Evolutionary conservation across 169 alveolate species (phyloP).

Genomic region (Plasmodium yoelii): DNA sequence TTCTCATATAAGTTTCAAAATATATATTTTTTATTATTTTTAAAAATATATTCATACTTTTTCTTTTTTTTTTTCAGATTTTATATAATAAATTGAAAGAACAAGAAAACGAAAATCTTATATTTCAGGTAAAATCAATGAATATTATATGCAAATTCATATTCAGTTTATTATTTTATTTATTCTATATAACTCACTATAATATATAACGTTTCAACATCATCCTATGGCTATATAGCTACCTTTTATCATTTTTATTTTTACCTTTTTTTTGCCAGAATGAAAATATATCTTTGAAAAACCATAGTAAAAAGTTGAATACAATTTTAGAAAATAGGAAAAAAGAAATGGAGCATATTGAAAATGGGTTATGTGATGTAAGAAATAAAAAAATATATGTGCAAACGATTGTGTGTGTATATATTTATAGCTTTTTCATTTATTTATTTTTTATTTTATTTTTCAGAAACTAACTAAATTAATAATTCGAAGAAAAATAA

Average conservation of each 20-base stretch:
- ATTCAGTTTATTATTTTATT: background rate
- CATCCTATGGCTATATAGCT: no score
- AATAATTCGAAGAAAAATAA: conserved; percentile 24
- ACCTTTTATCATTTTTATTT: background rate
- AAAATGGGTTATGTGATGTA: conserved; percentile 23
- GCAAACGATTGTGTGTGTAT: no score
- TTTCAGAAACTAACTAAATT: conserved; percentile 35
- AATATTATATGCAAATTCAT: background rate
- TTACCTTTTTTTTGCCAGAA: conserved; percentile 10
- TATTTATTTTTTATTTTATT: background rate
- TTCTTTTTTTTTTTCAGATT: conserved; percentile 3
- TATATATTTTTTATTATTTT: background rate
- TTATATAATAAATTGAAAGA: conserved; percentile 50
- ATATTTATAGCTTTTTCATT: background rate
- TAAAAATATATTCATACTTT: background rate
- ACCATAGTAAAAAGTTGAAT: conserved; percentile 5
- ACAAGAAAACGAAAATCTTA: conserved; percentile 19
- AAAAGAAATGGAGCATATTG: conserved; percentile 36
- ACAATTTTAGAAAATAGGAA: conserved; percentile 18
- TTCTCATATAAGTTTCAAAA: background rate
- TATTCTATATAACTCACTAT: no score
- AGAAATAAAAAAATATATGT: background rate
- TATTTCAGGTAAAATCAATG: conserved; percentile 26
- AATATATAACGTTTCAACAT: no score
- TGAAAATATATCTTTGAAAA: conserved; percentile 45